Evolutionary conservation across 495 filamentous ascomycete species (phyloP).

Genomic region (Lasiosphaeria ovina): DNA sequence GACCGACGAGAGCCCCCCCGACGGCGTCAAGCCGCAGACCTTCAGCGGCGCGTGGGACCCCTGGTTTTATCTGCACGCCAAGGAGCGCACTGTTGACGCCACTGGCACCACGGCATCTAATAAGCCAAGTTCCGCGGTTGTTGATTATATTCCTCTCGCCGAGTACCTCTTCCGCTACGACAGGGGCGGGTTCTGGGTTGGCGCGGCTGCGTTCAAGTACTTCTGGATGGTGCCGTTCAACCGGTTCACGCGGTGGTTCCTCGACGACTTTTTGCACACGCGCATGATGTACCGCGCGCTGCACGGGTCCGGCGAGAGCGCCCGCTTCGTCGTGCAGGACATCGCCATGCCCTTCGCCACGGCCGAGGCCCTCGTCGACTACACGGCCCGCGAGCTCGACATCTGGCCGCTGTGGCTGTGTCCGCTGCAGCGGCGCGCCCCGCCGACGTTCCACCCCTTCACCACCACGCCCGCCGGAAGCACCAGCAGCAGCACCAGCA

Average conservation of each 20-base stretch:
- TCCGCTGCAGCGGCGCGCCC: slow-evolving; percentile 45
- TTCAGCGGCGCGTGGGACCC: slow-evolving; percentile 50
- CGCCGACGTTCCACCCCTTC: slow-evolving; percentile 49
- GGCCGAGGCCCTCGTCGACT: slow-evolving; percentile 51
- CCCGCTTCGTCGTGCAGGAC: slow-evolving; percentile 57
- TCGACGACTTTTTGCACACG: slow-evolving; percentile 64
- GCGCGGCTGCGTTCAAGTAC: slow-evolving; percentile 53
- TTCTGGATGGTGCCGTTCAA: slow-evolving; percentile 55
- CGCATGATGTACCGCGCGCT: slow-evolving; percentile 62
- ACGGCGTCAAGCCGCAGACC: slow-evolving; percentile 29
- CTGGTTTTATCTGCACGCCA: slow-evolving; percentile 55
- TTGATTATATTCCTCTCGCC: slow-evolving; percentile 48
- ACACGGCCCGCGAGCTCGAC: slow-evolving; percentile 43
- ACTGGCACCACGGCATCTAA: slow-evolving; percentile 4
- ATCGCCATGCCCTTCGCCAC: slow-evolving; percentile 53
- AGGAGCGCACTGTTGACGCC: slow-evolving; percentile 26
- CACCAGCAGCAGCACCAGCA: neutral
- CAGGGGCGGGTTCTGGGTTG: slow-evolving; percentile 61
- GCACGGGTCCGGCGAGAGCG: slow-evolving; percentile 54
- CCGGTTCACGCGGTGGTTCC: slow-evolving; percentile 52
- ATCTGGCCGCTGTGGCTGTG: slow-evolving; percentile 64
- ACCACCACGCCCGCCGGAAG: slow-evolving; percentile 23
- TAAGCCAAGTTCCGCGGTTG: slow-evolving; percentile 16
- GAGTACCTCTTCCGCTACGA: slow-evolving; percentile 61
- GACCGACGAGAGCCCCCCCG: slow-evolving; percentile 38